Evolutionary conservation across 2,329 filamentous ascomycete species (phyloP).

Genomic region (Boeremia lycopersici): DNA sequence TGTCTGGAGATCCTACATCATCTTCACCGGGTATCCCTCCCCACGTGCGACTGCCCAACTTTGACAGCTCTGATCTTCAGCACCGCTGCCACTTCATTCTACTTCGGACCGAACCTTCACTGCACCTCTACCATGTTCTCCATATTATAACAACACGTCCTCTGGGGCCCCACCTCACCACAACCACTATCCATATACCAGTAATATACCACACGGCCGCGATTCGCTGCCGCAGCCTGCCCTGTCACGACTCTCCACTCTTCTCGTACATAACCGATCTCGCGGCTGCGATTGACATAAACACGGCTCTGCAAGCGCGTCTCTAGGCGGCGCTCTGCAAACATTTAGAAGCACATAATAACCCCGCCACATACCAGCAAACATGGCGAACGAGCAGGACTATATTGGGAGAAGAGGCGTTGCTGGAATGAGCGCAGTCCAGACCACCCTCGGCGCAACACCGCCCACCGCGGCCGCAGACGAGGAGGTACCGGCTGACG

Average conservation of each 20-base stretch:
- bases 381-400: conserved; percentile 46
- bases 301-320: not conserved
- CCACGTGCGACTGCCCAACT: conserved; percentile 26
- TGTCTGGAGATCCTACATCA: conserved; percentile 41
- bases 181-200: conserved; percentile 16
- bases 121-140: conserved; percentile 39
- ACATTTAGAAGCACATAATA: conserved; percentile 1
- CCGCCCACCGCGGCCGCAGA: conserved; percentile 46
- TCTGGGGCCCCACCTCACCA: conserved; percentile 42
- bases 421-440: conserved; percentile 18
- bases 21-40: conserved; percentile 40
- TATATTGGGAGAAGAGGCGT: conserved; percentile 29
- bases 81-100: conserved; percentile 27
- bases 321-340: not conserved
- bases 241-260: conserved; percentile 15
- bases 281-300: conserved; percentile 5
- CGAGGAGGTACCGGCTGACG: conserved; percentile 74
- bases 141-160: conserved; percentile 48
- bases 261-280: conserved; percentile 6
- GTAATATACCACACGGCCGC: conserved; percentile 13
- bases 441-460: conserved; percentile 42
- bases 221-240: conserved; percentile 5
- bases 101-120: conserved; percentile 37
- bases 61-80: conserved; percentile 31
- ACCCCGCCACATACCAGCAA: conserved; percentile 1